Base-by-base conservation (phyloP, 139 green algal genomes). In the Haematococcus sp. region DNA sequence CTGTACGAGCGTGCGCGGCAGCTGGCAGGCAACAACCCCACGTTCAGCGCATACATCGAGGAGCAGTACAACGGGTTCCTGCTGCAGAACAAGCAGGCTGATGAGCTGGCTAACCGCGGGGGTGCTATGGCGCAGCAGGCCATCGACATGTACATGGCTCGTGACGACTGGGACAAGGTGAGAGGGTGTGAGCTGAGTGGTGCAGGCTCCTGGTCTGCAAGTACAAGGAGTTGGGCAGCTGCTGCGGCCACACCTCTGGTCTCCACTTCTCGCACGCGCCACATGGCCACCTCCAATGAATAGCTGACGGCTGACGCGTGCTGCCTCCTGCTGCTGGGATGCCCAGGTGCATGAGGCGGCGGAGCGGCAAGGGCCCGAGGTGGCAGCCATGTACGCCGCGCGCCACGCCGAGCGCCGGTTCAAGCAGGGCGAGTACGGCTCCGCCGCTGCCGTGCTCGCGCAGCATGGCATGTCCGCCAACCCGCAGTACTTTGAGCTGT, bases 141-240 rank as follows among this genome's bases (percentile, higher is more conserved):
- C 7, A 74, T 91, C 25, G 89, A 92, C 23, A 83, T 91, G 76
- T 88, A 78, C 64, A 79, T 86, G 19, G 65, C 76, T 35, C 78
- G 81, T 43, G 83, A 87, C 52, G 83, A 93, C 40, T 94, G 89
- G 89, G 74, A 82, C 51, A 86, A 84, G 67, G 77, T 82, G 58
- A 72, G n/a, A n/a, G n/a, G n/a, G n/a, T n/a, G n/a, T n/a, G n/a
- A n/a, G n/a, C n/a, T n/a, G n/a, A n/a, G n/a, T n/a, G n/a, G n/a
- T n/a, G n/a, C n/a, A n/a, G n/a, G n/a, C n/a, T n/a, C n/a, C n/a
- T n/a, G n/a, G n/a, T n/a, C n/a, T n/a, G n/a, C n/a, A n/a, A n/a
- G n/a, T n/a, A n/a, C n/a, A n/a, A n/a, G n/a, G n/a, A n/a, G n/a
- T n/a, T n/a, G n/a, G n/a, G n/a, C 46, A 15, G 15, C 46, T 64